A percentile compares a stretch with the other conserved stretches of the same genome.
Evolutionary conservation across 2,329 filamentous ascomycete species (phyloP).

Genomic region (Talaromyces sp.): DNA sequence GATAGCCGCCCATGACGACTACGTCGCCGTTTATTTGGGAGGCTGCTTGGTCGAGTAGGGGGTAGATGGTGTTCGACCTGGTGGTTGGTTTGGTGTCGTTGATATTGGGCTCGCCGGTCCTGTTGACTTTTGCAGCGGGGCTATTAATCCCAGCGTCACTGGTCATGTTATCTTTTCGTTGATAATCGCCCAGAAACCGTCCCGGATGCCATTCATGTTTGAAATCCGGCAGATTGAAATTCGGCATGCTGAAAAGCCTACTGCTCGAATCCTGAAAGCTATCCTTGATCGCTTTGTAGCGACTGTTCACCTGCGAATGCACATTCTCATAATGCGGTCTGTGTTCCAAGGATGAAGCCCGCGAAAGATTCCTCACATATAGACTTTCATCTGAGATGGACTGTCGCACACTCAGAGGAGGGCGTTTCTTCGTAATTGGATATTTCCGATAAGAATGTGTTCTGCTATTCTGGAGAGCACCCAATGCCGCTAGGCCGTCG

Average conservation of each 20-base stretch:
- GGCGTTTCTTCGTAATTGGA: conserved; percentile 22
- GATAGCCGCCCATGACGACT: conserved; percentile 83
- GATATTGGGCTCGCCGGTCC: not conserved
- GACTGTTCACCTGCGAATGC: conserved; percentile 77
- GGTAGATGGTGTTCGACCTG: conserved; percentile 28
- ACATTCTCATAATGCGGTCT: conserved; percentile 75
- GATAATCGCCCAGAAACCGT: conserved; percentile 28
- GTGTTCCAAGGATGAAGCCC: conserved; percentile 77
- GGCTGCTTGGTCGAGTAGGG: conserved; percentile 55
- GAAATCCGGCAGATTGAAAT: conserved; percentile 38
- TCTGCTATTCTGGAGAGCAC: conserved; percentile 25
- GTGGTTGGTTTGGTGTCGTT: conserved; percentile 11
- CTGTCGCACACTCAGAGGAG: conserved; percentile 46
- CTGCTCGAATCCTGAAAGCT: conserved; percentile 78
- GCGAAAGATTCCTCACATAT: conserved; percentile 65
- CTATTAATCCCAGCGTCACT: not conserved
- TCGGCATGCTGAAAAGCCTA: conserved; percentile 51
- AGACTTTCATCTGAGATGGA: conserved; percentile 74
- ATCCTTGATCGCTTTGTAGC: conserved; percentile 85
- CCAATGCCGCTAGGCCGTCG: conserved; percentile 31
- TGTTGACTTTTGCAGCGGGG: not conserved
- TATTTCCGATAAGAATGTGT: conserved; percentile 30
- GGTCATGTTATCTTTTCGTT: conserved; percentile 15
- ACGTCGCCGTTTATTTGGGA: conserved; percentile 74
- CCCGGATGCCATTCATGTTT: conserved; percentile 32